Percentiles rank a stretch among this genome's conserved stretches.
These are phyloP conservation scores for Syncephalis plumigaleata DNA, from an alignment of 371 early-diverging fungal genomes.

Conservation along the genomic window DNA sequence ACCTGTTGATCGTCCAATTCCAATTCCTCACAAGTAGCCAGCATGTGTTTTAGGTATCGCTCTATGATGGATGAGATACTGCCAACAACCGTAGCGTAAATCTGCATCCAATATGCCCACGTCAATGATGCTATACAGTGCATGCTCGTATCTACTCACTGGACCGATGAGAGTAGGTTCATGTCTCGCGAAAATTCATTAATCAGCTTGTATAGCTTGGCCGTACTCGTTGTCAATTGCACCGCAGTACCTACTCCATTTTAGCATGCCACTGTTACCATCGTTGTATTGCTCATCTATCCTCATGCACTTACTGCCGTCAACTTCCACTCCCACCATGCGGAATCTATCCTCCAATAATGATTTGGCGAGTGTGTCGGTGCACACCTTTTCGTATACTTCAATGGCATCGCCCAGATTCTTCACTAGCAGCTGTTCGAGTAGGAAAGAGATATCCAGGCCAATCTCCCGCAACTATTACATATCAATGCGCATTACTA, in stretches of 20 bases:
- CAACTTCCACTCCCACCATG: slow-evolving; percentile 15
- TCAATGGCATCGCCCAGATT: slow-evolving; percentile 48
- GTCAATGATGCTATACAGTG: too few relatives aligned
- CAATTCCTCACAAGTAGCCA: neutral
- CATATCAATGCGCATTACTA: too few relatives aligned
- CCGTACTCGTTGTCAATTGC: slow-evolving; percentile 2
- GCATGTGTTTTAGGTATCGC: neutral
- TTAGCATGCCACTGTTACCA: too few relatives aligned
- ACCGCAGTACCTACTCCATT: too few relatives aligned
- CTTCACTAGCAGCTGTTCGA: slow-evolving; percentile 58
- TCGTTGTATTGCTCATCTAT: slow-evolving; percentile 32
- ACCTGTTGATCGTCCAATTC: slow-evolving; percentile 1
- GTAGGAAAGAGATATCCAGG: slow-evolving; percentile 67
- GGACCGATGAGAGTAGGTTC: neutral
- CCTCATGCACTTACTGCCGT: slow-evolving; percentile 34
- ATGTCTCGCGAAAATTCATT: slow-evolving; percentile 10
- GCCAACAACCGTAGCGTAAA: neutral
- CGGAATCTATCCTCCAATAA: too few relatives aligned
- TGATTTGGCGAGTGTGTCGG: slow-evolving; percentile 3
- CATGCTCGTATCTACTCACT: too few relatives aligned
- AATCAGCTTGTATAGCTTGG: slow-evolving; percentile 34
- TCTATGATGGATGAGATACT: neutral
- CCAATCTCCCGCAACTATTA: slow-evolving; percentile 45
- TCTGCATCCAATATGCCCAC: neutral
- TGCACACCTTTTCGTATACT: slow-evolving; percentile 30